phyloP scores from a whole-genome alignment of 129 eudicot genomes.

The Artemisia argyi region DNA sequence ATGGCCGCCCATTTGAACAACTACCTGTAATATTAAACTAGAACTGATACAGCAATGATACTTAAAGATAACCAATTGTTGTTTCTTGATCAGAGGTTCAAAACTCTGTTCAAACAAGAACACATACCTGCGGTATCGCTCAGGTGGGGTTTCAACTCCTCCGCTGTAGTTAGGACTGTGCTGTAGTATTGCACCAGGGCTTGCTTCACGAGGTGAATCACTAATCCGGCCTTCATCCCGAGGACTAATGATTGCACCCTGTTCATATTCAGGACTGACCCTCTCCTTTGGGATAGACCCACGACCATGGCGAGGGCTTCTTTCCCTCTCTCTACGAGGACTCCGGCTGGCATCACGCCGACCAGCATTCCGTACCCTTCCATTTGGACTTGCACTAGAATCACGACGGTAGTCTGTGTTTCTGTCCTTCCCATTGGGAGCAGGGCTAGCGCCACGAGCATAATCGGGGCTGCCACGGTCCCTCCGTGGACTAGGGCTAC shows the following conservation, averaged over 20 bases:
- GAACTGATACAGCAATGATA: neutral
- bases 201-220: slow-evolving; percentile 43
- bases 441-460: slow-evolving; percentile 51
- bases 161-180: slow-evolving; percentile 48
- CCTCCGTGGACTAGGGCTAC: slow-evolving; percentile 65
- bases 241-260: slow-evolving; percentile 49
- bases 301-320: slow-evolving; percentile 42
- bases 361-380: slow-evolving; percentile 39
- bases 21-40: neutral
- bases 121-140: slow-evolving; percentile 49
- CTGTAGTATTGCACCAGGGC: slow-evolving; percentile 33
- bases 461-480: slow-evolving; percentile 76
- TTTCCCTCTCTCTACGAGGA: slow-evolving; percentile 55
- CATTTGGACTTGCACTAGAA: slow-evolving; percentile 18
- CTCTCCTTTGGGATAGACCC: slow-evolving; percentile 42
- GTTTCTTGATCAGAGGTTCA: neutral
- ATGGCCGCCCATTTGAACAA: neutral
- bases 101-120: neutral
- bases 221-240: slow-evolving; percentile 35
- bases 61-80: neutral
- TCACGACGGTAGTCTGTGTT: neutral
- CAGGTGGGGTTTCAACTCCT: slow-evolving; percentile 58
- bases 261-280: slow-evolving; percentile 50
- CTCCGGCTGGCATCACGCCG: slow-evolving; percentile 53
- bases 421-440: slow-evolving; percentile 44